Base-by-base conservation (phyloP, 768 basidiomycete species). In the Collybia nuda region DNA sequence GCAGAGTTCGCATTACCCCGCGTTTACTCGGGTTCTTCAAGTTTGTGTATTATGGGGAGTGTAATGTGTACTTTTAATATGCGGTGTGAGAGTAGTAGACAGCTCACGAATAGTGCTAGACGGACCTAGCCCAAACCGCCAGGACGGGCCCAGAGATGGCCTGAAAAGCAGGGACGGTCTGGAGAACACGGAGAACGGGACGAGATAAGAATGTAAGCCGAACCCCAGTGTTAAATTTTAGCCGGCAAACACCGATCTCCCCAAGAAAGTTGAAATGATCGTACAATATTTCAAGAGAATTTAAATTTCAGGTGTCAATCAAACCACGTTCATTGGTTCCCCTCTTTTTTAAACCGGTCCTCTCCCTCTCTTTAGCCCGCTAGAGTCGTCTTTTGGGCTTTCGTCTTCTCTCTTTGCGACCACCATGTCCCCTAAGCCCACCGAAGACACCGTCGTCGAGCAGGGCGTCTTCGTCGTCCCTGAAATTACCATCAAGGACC, bases 401-500 rank as follows among this genome's bases (percentile, higher is more conserved):
- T 42, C 47, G 28, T 55, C 51, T 50, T 53, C 14, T 32, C 32
- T 32, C 32, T 28, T 36, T 23, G 45, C 51, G 48, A 51, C 52
- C 53, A 58, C 32, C 48, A 75, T 72, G 72, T 68, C 63, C 29
- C 63, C 59, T 46, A 70, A 70, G 59, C 58, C 59, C 53, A 58
- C 65, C 21, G 51, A 56, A 48, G 62, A 45, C 48, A 72, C 70
- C 41, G 62, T 64, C 59, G 68, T 76, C 46, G 75, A 85, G 53
- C 88, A 89, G 70, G 77, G 72, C 38, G 74, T 78, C 42, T 79
- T 81, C 52, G 62, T 78, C 22, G 88, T 96, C 55, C 93, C 93
- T 18, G 86, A 93, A 74, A 79, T 93, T 54, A 79, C 89, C 35
- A 79, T 95, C 67, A 97, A 95, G 74, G 89, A 97, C 61, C 65